Conservation (phyloP, 768 basidiomycete genomes). For the Amanita muscaria region DNA sequence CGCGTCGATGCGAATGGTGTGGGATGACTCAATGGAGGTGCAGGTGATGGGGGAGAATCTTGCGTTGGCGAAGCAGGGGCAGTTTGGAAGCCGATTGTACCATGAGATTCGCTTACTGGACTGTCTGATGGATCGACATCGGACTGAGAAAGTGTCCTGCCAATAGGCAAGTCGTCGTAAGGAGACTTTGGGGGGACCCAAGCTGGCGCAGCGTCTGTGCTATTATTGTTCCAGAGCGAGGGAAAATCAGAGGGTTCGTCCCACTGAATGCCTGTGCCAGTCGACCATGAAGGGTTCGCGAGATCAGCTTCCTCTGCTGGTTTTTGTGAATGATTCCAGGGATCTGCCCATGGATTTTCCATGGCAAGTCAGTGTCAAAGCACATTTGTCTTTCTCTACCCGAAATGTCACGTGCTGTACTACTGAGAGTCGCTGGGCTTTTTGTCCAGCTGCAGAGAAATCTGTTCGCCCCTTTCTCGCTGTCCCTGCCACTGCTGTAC, state of each 20-base stretch:
- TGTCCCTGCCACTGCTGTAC: constrained; percentile 27
- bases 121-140: constrained; percentile 10
- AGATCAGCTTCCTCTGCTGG: constrained; percentile 43
- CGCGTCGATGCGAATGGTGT: constrained; percentile 10
- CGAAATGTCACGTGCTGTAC: constrained; percentile 2
- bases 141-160: constrained; percentile 14
- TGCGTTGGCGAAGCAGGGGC: background rate
- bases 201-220: constrained; percentile 14
- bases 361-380: constrained; percentile 24
- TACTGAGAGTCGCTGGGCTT: no score
- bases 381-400: background rate
- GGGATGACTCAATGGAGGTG: constrained; percentile 4
- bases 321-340: constrained; percentile 48
- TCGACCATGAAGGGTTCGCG: constrained; percentile 49
- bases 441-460: no score
- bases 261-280: constrained; percentile 37
- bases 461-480: constrained; percentile 23
- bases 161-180: constrained; percentile 33
- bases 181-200: constrained; percentile 31
- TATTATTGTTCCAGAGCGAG: constrained; percentile 32
- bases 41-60: constrained; percentile 2
- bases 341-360: constrained; percentile 74
- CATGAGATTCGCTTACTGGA: background rate
- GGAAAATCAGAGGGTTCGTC: constrained; percentile 32
- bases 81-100: background rate